Base-by-base conservation (phyloP, 371 early-diverging fungal genomes). In the Rhizopus delemar region DNA sequence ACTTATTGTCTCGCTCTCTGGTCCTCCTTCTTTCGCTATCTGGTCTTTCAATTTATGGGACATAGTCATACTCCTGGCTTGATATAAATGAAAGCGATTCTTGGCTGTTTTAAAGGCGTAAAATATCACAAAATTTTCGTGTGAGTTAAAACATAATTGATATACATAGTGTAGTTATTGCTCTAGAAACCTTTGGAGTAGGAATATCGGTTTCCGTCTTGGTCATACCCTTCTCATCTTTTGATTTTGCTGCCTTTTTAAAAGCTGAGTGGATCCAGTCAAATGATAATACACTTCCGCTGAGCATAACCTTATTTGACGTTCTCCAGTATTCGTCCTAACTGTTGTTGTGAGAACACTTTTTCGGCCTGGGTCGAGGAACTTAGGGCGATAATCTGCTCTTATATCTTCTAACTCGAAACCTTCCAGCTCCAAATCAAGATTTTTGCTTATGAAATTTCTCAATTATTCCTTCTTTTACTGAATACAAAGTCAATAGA, bases 271-370 rank as follows among this genome's bases (percentile, higher is more conserved):
- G 2, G 53, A 59, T 7, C 53, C 60, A 0, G 60, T 59, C 12
- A 53, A 0, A 28, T 53, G 53, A 22, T 53, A 45, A 31, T 59
- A 59, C 11, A 38, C 60, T 15, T 36, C 46, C 1, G 60, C 53
- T 0, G 36, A 29, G 39, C 60, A 59, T 5, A 32, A 0, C 49
- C 34, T 51, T 13, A 59, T 22, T 36, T 46, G n/a, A 32, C 41
- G 58, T 32, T 41, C 4, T 8, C n/a, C 41, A 1, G 16, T 4
- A 41, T 57, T 9, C 4, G 39, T 3, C 3, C 48, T 39, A 53
- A 48, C 16, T 9, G 53, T 31, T 29, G 60, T 53, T 13, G 56
- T 52, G 12, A 48, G 53, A 8, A 55, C 51, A 0, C 8, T 7
- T 41, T 54, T 61, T 39, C 56, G 39, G 1, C 51, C 43, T 43